Evolutionary conservation across 2,329 filamentous ascomycete species (phyloP), one percentile per base, ranked within the genome.

Genomic region (Epichloe festucae): DNA sequence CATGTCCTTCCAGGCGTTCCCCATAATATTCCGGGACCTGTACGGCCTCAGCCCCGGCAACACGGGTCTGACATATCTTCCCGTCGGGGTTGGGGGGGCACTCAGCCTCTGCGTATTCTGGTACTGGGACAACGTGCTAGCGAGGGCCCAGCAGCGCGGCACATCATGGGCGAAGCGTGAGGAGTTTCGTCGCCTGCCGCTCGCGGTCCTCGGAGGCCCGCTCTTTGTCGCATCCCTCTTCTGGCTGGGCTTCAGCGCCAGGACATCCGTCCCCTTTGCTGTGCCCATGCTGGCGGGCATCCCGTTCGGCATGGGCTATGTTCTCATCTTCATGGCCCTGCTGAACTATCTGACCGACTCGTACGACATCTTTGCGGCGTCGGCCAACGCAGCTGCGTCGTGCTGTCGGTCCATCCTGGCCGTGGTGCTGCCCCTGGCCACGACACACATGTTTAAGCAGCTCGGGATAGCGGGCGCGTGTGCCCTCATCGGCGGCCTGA

Each of bases 391-490:
- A 62, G 85, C 73, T 49, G 95, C 71, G 70, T 97, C 93, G 52
- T 95, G 69, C 70, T 95, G 87, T 1, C 90, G 93, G 52, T 93
- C 93, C 85, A 88, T 97, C 65, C 93, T 91, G 2, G 88, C 89
- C 42, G 90, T 95, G 0, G 67, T 82, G 2, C 69, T 85, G 44
- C 81, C 81, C 3, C 68, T 85, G 27, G 75, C 75, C 4, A 74
- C 75, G 4, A 63, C 67, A 1, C 70, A 66, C 53, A 76, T 79
- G 72, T 79, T 79, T 52, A 49, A 56, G 2, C 61, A 61, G 3
- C 67, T 79, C 1, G 71, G 72, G 1, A 74, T 78, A 21, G 56
- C 67, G 1, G 74, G 75, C 1, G 74, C 74, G 15, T 77, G 74
- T 51, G 72, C 73, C 15, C 62, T 79, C 6, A 67, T 79, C 1